These are phyloP conservation scores for Yueomyces sinensis DNA, from an alignment of 805 yeast species.

Conservation along the genomic window DNA sequence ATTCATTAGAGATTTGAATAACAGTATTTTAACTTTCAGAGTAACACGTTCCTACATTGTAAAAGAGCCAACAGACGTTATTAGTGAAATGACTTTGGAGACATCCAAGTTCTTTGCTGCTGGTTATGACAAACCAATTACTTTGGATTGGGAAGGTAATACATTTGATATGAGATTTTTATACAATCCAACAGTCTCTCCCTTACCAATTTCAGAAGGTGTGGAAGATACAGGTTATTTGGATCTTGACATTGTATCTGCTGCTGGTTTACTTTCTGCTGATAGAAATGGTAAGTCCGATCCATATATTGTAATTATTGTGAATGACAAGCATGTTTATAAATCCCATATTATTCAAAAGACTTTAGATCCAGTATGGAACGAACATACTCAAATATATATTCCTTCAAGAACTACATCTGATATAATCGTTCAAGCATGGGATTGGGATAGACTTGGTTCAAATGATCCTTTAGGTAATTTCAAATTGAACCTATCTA, in stretches of 20 bases:
- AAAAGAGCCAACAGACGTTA: constrained; percentile 38
- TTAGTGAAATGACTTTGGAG: constrained; percentile 49
- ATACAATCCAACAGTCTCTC: constrained; percentile 28
- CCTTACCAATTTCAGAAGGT: constrained; percentile 61
- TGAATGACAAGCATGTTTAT: constrained; percentile 48
- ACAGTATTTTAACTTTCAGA: constrained; percentile 50
- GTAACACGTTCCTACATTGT: constrained; percentile 37
- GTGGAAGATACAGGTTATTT: constrained; percentile 60
- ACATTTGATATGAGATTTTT: constrained; percentile 25
- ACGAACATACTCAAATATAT: constrained; percentile 47
- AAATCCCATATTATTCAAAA: constrained; percentile 71
- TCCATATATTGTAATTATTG: constrained; percentile 58
- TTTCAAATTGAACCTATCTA: constrained; percentile 34
- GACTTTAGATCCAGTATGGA: constrained; percentile 75
- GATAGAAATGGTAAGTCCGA: constrained; percentile 84
- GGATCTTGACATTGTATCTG: constrained; percentile 43
- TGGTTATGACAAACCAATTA: constrained; percentile 43
- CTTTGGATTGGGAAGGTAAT: constrained; percentile 39
- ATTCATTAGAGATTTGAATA: constrained; percentile 56
- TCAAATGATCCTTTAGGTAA: constrained; percentile 45
- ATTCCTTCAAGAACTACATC: constrained; percentile 16
- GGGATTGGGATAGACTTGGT: constrained; percentile 68
- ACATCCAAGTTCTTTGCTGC: constrained; percentile 47
- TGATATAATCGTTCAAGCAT: constrained; percentile 6
- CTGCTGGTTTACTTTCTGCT: constrained; percentile 55